A percentile compares a stretch with the other conserved stretches of the same genome.
These are phyloP conservation scores for Vaccinium myrtillus DNA, from an alignment of 148 eudicot genomes.

Conservation along the genomic window DNA sequence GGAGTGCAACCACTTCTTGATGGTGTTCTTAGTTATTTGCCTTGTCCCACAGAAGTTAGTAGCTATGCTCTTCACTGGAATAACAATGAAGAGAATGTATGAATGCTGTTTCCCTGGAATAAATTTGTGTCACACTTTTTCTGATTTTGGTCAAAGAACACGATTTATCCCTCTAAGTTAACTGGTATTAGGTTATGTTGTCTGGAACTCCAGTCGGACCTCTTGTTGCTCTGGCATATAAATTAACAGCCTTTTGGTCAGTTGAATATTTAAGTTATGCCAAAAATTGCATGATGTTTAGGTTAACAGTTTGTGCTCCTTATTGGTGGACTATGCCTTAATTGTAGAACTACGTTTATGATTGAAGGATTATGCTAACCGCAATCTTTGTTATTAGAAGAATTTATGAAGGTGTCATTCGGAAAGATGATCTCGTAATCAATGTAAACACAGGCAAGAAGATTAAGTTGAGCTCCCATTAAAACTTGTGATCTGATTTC, in stretches of 20 bases:
- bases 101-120: not conserved
- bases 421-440: constrained; percentile 86
- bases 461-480: constrained; percentile 55
- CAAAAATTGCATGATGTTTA: not conserved
- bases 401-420: constrained; percentile 86
- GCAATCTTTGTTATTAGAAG: constrained; percentile 35
- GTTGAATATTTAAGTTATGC: constrained; percentile 74
- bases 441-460: constrained; percentile 92
- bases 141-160: constrained; percentile 3
- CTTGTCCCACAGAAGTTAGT: constrained; percentile 85
- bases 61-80: constrained; percentile 89
- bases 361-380: constrained; percentile 14
- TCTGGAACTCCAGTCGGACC: constrained; percentile 79
- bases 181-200: constrained; percentile 52
- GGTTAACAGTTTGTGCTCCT: constrained; percentile 1
- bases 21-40: constrained; percentile 82
- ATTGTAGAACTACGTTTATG: not conserved
- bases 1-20: constrained; percentile 98
- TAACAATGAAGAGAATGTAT: constrained; percentile 89
- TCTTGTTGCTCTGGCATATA: constrained; percentile 91
- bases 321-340: not conserved
- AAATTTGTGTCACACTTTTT: not conserved
- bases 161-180: constrained; percentile 5
- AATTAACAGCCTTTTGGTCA: constrained; percentile 94
- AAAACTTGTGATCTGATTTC: constrained; percentile 5